A percentile compares a stretch with the other conserved stretches of the same genome.
These are phyloP conservation scores for Xerocomellus intermedius DNA, from an alignment of 768 basidiomycete species.

Conservation along the genomic window DNA sequence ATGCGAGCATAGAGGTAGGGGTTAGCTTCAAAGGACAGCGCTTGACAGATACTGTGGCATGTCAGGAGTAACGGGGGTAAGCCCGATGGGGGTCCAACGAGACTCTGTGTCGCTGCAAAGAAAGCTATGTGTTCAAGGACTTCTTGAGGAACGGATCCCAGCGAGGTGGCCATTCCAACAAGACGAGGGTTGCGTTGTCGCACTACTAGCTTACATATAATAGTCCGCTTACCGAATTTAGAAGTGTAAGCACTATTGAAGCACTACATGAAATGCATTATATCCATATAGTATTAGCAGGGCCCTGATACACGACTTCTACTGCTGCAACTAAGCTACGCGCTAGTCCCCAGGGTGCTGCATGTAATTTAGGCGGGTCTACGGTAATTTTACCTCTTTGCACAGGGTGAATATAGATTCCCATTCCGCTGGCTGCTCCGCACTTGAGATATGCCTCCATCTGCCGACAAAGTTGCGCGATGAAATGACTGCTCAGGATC, in stretches of 20 bases:
- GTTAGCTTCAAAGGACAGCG: conserved; percentile 53
- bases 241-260: no score
- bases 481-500: conserved; percentile 39
- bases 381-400: conserved; percentile 33
- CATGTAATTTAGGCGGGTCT: conserved; percentile 1
- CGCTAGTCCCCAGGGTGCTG: not conserved
- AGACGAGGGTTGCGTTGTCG: no score
- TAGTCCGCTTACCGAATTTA: conserved; percentile 6
- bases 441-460: conserved; percentile 36
- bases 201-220: no score
- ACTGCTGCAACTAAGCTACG: not conserved
- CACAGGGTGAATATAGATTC: conserved; percentile 55
- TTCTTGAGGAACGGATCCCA: conserved; percentile 67
- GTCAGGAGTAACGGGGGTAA: conserved; percentile 55
- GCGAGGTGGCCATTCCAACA: conserved; percentile 21
- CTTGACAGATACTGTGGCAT: conserved; percentile 46
- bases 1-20: conserved; percentile 72
- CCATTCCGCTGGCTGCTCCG: conserved; percentile 40
- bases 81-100: conserved; percentile 60
- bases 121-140: conserved; percentile 78
- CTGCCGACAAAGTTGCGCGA: conserved; percentile 53
- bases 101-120: conserved; percentile 49
- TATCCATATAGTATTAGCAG: no score
- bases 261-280: no score
- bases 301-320: not conserved